Percentiles rank a stretch among this genome's conserved stretches.
Evolutionary conservation across 1,284 basidiomycete species (phyloP).

Genomic region (Fomitopsis betulina): DNA sequence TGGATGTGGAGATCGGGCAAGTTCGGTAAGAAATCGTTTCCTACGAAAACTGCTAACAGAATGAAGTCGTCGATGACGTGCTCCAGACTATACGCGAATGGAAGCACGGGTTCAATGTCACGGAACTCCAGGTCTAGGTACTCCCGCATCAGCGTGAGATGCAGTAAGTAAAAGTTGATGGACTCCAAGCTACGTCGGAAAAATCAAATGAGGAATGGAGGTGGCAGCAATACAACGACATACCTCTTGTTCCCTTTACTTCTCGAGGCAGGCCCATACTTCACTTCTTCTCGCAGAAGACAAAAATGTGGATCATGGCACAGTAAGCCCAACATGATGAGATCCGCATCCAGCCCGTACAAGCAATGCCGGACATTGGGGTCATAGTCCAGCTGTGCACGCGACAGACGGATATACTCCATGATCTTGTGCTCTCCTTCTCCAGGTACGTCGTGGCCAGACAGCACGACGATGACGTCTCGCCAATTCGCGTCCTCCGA

Average conservation of each 20-base stretch:
- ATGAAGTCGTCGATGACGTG: slow-evolving; percentile 98
- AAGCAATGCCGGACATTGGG: slow-evolving; percentile 95
- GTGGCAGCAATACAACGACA: slow-evolving; percentile 15
- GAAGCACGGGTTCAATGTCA: slow-evolving; percentile 53
- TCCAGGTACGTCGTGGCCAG: slow-evolving; percentile 97
- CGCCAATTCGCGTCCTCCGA: slow-evolving; percentile 94
- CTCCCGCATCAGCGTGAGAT: slow-evolving; percentile 93
- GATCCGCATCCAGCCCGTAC: slow-evolving; percentile 97
- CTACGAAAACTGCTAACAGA: slow-evolving; percentile 92
- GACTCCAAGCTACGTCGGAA: slow-evolving; percentile 60
- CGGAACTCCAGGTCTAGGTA: slow-evolving; percentile 96
- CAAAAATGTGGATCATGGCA: slow-evolving; percentile 99
- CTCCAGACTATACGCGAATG: slow-evolving; percentile 82
- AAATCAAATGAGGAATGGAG: not conserved
- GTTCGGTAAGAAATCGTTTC: slow-evolving; percentile 97
- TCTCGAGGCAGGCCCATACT: slow-evolving; percentile 83
- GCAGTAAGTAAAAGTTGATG: slow-evolving; percentile 93
- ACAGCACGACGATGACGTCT: slow-evolving; percentile 88
- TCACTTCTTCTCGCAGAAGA: slow-evolving; percentile 95
- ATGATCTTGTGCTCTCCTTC: slow-evolving; percentile 99
- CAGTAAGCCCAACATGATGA: slow-evolving; percentile 96
- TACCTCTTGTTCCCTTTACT: slow-evolving; percentile 70
- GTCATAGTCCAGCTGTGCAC: slow-evolving; percentile 94
- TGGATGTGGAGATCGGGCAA: slow-evolving; percentile 97
- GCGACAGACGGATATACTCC: slow-evolving; percentile 94